These are phyloP conservation scores for Saccharomyces pastorianus DNA, from an alignment of 1,139 yeast genomes.

Conservation along the genomic window DNA sequence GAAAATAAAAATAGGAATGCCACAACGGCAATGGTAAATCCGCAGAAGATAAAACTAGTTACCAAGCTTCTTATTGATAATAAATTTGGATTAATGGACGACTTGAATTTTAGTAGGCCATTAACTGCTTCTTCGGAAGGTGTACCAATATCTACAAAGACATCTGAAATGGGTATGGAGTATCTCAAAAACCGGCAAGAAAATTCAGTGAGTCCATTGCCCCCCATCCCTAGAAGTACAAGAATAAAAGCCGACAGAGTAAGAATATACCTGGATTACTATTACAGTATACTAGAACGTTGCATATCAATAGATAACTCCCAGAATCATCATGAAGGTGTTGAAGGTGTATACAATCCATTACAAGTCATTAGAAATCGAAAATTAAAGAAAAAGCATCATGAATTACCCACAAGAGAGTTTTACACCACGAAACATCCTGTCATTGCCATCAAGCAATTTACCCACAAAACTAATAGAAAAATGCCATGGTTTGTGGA, in stretches of 20 bases:
- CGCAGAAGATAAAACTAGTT: constrained; percentile 17
- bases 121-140: constrained; percentile 3
- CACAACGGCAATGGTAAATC: constrained; percentile 3
- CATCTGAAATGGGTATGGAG: background rate
- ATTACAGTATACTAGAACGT: constrained; percentile 24
- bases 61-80: constrained; percentile 25
- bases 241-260: constrained; percentile 28
- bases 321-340: constrained; percentile 28
- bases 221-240: constrained; percentile 16
- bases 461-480: constrained; percentile 21
- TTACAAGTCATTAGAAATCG: constrained; percentile 72
- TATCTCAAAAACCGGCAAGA: background rate
- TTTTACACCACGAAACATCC: constrained; percentile 25
- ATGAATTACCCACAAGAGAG: constrained; percentile 27
- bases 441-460: constrained; percentile 26
- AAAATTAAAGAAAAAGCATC: constrained; percentile 41
- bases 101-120: constrained; percentile 19
- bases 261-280: constrained; percentile 28
- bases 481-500: constrained; percentile 55
- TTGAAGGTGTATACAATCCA: constrained; percentile 73
- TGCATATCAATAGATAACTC: constrained; percentile 13
- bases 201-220: constrained; percentile 1
- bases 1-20: background rate
- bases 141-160: background rate
- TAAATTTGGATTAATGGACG: constrained; percentile 28